Base-by-base conservation (phyloP, 352 stramenopile genomes). In the Phytophthora citricola region DNA sequence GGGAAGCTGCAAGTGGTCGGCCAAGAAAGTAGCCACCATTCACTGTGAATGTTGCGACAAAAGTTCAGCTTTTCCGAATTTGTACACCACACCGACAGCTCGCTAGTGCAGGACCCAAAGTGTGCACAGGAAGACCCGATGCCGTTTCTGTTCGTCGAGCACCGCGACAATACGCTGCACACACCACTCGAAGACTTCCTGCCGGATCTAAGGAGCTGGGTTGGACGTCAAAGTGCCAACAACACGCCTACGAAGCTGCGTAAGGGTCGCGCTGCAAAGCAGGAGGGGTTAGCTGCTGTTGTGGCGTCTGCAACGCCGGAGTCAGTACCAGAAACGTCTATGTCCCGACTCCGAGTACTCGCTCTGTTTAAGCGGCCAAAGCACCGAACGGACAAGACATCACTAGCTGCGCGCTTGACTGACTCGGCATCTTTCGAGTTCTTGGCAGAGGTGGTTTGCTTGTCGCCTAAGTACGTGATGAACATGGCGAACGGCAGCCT, bases 381-480 rank as follows among this genome's bases (percentile, higher is more conserved):
- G 29, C 51, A 46, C n/a, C 40, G 49, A 32, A 50, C 24, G 11
- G 45, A 58, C 36, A 75, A 70, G 26, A 38, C 24, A 4, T 59
- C 48, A 5, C 24, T 26, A 1, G 54, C 38, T 5, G 61, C 61
- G 6, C 51, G 46, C 27, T 32, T 63, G 17, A 7, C 39, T 3
- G 55, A 65, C 26, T 8, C 55, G 43, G 6, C 26, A 22, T 29
- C 14, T 5, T 54, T 74, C 7, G 44, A 69, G 0, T 75, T 72
- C 36, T 46, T 75, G 51, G 70, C 60, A 0, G 59, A 65, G 2
- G 48, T 78, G 17, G 70, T 78, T 8, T 78, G 70, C 32, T 47
- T 78, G 3, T 60, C 70, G 14, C 51, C 54, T 0, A 78, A 74
- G 36, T 78, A 78, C 44, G 65, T 78, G 29, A 68, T 75, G 59